Evolutionary conservation across 106 monocot genomes (phyloP).

Genomic region (Dioscorea dumetorum): DNA sequence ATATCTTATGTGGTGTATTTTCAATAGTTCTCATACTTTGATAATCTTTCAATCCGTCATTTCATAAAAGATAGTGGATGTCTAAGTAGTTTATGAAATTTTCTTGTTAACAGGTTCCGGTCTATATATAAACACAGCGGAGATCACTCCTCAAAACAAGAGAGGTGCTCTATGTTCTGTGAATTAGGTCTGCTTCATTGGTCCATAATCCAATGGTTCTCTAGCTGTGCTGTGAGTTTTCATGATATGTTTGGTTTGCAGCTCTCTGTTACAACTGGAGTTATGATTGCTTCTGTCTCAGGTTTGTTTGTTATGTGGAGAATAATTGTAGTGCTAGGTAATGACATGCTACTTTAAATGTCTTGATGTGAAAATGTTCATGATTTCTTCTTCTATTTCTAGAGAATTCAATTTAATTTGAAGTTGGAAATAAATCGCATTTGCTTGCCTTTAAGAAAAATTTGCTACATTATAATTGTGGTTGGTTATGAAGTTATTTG

Average conservation of each 20-base stretch:
- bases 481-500: too few species aligned
- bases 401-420: too few species aligned
- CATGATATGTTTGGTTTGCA: slow-evolving; percentile 13
- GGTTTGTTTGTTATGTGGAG: slow-evolving; percentile 91
- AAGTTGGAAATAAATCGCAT: too few species aligned
- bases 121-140: slow-evolving; percentile 96
- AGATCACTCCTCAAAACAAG: slow-evolving; percentile 92
- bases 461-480: too few species aligned
- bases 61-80: neutral
- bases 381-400: too few species aligned
- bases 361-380: too few species aligned
- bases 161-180: slow-evolving; percentile 87
- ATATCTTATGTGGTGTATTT: slow-evolving; percentile 65
- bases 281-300: slow-evolving; percentile 70
- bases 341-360: neutral
- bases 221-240: neutral
- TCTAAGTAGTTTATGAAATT: neutral
- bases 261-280: slow-evolving; percentile 91
- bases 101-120: slow-evolving; percentile 52
- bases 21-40: neutral
- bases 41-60: neutral
- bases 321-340: slow-evolving; percentile 78
- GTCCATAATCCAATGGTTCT: too few species aligned
- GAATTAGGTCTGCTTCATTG: slow-evolving; percentile 47
- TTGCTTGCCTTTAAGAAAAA: too few species aligned